Evolutionary conservation across 306 rosid genomes (phyloP).

Genomic region (Lagenaria siceraria): DNA sequence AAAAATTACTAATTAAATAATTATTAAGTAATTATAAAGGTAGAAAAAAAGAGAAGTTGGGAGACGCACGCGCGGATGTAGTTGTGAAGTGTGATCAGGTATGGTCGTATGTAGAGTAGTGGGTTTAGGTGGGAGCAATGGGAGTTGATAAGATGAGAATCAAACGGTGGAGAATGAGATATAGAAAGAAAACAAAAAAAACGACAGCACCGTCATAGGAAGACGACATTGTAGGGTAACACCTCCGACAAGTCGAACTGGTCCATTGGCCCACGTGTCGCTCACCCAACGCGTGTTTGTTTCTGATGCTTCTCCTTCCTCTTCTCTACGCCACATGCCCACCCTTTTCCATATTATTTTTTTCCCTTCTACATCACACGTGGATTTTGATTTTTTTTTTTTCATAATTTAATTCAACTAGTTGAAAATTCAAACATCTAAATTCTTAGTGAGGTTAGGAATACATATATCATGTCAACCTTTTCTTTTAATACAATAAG

Average conservation of each 20-base stretch:
- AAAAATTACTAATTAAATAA: too few species aligned
- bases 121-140: neutral
- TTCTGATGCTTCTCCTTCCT: constrained; percentile 14
- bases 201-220: constrained; percentile 13
- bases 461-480: too few species aligned
- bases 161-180: constrained; percentile 1
- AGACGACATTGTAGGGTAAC: constrained; percentile 30
- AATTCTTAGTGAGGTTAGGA: too few species aligned
- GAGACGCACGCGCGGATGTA: neutral
- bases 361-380: neutral
- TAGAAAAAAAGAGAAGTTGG: neutral
- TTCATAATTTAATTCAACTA: too few species aligned
- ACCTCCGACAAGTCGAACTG: constrained; percentile 31
- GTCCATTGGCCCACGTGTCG: constrained; percentile 46
- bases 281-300: constrained; percentile 6
- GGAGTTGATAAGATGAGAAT: neutral
- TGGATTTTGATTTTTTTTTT: neutral
- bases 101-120: neutral
- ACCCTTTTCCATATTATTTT: neutral
- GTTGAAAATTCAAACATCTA: too few species aligned
- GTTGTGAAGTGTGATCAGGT: neutral
- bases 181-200: neutral
- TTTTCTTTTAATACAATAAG: too few species aligned
- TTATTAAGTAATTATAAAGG: too few species aligned
- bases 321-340: constrained; percentile 22